A percentile compares a stretch with the other conserved stretches of the same genome.
Conservation (phyloP, 2,329 filamentous ascomycete genomes). For the Xylaria sp. region DNA sequence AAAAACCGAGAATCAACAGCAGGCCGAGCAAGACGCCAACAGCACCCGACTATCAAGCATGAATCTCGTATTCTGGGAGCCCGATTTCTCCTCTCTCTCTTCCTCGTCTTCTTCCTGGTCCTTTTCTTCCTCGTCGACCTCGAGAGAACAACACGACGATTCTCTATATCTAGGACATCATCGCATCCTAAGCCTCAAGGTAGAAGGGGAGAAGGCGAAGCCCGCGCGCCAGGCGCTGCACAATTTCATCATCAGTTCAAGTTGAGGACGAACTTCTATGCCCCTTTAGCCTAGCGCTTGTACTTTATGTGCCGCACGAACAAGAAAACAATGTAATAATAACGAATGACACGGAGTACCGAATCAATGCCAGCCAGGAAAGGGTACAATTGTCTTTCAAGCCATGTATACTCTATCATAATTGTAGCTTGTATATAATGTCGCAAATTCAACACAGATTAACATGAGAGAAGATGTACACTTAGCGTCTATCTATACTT, state of each 20-base stretch:
- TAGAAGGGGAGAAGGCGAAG: constrained; percentile 51
- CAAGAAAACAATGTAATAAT: too few relatives aligned
- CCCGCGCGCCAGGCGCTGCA: constrained; percentile 46
- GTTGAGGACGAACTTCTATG: too few relatives aligned
- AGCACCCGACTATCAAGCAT: neutral
- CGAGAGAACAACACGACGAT: neutral
- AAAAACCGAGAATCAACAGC: neutral
- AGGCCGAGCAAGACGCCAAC: neutral
- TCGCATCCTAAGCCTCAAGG: constrained; percentile 49
- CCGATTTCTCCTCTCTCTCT: neutral
- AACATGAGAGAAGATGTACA: neutral
- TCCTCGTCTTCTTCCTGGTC: neutral
- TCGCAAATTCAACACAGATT: neutral
- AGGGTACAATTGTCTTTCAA: neutral
- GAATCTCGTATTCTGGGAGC: constrained; percentile 33
- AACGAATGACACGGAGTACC: neutral
- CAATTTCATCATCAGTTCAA: constrained; percentile 34
- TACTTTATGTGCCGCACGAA: neutral
- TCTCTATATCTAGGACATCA: constrained; percentile 33
- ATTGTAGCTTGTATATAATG: neutral
- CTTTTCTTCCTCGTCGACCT: neutral
- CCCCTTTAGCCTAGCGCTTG: too few relatives aligned
- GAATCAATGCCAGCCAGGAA: neutral
- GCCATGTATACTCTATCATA: neutral
- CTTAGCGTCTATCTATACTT: neutral